Evolutionary conservation across 768 basidiomycete species (phyloP), one percentile per base, ranked within the genome.

Genomic region (Rossbeevera mucosa): DNA sequence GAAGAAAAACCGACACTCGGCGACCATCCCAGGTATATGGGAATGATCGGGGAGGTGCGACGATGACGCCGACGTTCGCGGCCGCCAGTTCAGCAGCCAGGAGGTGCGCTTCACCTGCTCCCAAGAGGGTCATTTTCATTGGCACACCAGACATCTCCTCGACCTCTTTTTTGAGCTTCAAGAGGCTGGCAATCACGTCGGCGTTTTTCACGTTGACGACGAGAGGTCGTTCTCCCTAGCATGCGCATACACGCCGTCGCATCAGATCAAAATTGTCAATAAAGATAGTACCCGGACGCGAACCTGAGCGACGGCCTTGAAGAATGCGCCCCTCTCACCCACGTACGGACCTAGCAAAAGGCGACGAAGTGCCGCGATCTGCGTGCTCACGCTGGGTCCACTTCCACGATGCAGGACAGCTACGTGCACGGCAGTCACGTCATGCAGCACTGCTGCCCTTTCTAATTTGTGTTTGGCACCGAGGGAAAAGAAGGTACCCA

Each of bases 141-240:
- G 48, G 59, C 0, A 54, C 51, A 9, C 67, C 64, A 7, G 63
- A 66, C n/a, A 54, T 53, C 7, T 44, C 58, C 45, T 85, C 80
- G 20, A 78, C 75, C 46, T 83, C 78, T 9, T 59, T 59, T 64
- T 84, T 86, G 54, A 93, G 77, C 4, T 56, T 60, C 36, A 94
- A 69, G 13, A 93, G 68, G 0, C 81, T 78, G 0, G 86, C 81
- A 63, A 93, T 92, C 47, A 85, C 74, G 64, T 93, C 91, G 8
- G 87, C 88, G 59, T 77, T 87, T 52, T 85, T 74, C 13, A 82
- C 83, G 2, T 78, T 70, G 18, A 91, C 66, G 2, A 91, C 86
- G 16, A 94, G 71, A 0, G 86, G 80, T 0, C 85, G 63, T 18
- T 70, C 55, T 12, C 87, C 85, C 77, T 86, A 38, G 50, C 5